A percentile compares a stretch with the other conserved stretches of the same genome.
Conservation (phyloP, 345 rosid genomes). For the Moringa oleifera region DNA sequence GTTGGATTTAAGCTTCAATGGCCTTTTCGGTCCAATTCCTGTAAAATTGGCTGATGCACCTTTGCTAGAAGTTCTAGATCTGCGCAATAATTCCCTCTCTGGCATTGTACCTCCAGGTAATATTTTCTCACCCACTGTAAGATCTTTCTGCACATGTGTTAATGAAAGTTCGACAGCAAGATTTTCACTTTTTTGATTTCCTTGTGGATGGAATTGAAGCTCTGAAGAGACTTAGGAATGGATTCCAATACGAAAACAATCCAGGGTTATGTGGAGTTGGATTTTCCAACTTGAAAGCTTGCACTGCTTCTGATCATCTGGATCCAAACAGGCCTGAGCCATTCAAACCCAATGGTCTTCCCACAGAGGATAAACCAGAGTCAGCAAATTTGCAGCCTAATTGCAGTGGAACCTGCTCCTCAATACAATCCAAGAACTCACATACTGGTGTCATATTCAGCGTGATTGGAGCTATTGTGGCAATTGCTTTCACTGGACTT, state of each 20-base stretch:
- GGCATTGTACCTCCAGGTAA: constrained; percentile 85
- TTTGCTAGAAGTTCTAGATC: constrained; percentile 57
- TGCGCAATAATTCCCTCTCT: constrained; percentile 81
- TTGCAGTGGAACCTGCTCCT: constrained; percentile 36
- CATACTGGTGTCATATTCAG: constrained; percentile 45
- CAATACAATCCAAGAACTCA: constrained; percentile 25
- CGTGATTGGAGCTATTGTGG: constrained; percentile 34
- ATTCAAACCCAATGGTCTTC: constrained; percentile 38
- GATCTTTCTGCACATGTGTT: not conserved
- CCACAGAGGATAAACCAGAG: constrained; percentile 50
- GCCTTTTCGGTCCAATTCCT: constrained; percentile 83
- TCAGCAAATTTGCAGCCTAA: constrained; percentile 50
- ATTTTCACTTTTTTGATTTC: not conserved
- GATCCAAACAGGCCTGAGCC: constrained; percentile 62
- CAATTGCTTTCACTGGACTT: constrained; percentile 35
- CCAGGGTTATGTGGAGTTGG: constrained; percentile 72
- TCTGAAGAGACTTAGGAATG: constrained; percentile 57
- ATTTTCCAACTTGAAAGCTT: constrained; percentile 44
- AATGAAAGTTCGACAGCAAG: constrained; percentile 1
- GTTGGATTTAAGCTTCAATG: constrained; percentile 84
- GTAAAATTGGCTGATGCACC: constrained; percentile 56
- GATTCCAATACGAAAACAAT: constrained; percentile 75
- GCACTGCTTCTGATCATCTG: constrained; percentile 33
- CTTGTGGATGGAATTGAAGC: constrained; percentile 37
- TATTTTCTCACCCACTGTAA: not conserved